A percentile compares a stretch with the other conserved stretches of the same genome.
These are phyloP conservation scores for Nothophoma quercina DNA, from an alignment of 2,329 filamentous ascomycete genomes.

Conservation along the genomic window DNA sequence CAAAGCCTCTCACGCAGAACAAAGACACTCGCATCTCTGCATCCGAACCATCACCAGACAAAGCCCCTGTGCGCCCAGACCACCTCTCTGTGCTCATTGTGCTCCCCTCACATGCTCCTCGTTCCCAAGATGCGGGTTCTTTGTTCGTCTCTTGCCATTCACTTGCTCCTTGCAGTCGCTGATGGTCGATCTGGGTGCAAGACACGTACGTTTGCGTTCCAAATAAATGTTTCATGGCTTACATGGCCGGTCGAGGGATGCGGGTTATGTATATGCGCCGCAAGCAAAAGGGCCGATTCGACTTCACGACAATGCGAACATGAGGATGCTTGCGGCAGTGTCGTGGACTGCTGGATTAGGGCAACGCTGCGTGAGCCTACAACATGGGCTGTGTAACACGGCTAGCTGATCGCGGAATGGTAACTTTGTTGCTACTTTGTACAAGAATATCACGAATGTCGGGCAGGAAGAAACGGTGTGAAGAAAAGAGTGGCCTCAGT, in stretches of 20 bases:
- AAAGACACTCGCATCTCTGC: not conserved
- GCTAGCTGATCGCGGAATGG: constrained; percentile 6
- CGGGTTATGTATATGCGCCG: constrained; percentile 10
- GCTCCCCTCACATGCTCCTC: constrained; percentile 1
- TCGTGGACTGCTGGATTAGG: not conserved
- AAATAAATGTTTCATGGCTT: constrained; percentile 10
- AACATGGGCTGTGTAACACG: not conserved
- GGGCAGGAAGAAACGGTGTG: not conserved
- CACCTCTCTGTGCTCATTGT: constrained; percentile 6
- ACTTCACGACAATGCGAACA: not conserved
- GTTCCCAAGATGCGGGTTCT: not conserved
- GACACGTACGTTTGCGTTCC: constrained; percentile 11
- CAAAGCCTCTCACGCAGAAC: constrained; percentile 9
- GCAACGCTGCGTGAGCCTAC: not conserved
- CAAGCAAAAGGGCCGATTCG: constrained; percentile 11
- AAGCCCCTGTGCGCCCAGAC: not conserved
- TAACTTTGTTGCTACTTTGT: constrained; percentile 5
- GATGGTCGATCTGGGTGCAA: not conserved
- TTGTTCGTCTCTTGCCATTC: not conserved
- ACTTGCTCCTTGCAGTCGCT: not conserved
- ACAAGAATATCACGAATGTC: not conserved
- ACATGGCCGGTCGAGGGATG: constrained; percentile 3
- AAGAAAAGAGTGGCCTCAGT: constrained; percentile 1
- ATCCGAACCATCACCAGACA: not conserved
- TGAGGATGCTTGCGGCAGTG: constrained; percentile 11